Evolutionary conservation across 2,329 filamentous ascomycete species (phyloP).

Genomic region (Tolypocladium amazonense): DNA sequence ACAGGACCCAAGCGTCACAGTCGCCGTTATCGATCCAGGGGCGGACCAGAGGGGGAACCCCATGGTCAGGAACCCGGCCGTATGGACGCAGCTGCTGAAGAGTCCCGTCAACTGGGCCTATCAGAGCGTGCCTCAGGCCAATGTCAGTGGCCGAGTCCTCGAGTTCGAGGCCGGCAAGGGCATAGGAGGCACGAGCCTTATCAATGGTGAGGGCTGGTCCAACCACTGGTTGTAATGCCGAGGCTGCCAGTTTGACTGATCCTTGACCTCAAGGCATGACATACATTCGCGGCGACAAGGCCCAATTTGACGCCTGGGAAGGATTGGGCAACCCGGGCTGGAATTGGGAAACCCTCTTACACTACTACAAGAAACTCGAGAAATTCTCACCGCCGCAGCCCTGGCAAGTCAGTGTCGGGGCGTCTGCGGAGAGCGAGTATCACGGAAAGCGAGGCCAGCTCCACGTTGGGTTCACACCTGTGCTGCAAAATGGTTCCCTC

Average conservation of each 20-base stretch:
- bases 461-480: conserved; percentile 23
- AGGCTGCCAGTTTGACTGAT: not conserved
- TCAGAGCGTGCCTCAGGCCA: conserved; percentile 17
- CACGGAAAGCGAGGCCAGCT: conserved; percentile 26
- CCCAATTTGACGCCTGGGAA: conserved; percentile 33
- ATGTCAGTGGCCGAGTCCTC: conserved; percentile 19
- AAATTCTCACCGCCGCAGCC: conserved; percentile 19
- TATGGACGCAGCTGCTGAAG: conserved; percentile 13
- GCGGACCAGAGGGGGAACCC: conserved; percentile 21
- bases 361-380: conserved; percentile 35
- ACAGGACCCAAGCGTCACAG: conserved; percentile 17
- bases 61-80: conserved; percentile 17
- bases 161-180: conserved; percentile 23
- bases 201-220: conserved; percentile 21
- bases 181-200: conserved; percentile 27
- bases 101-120: conserved; percentile 25
- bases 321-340: conserved; percentile 30
- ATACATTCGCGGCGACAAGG: conserved; percentile 30
- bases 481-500: conserved; percentile 22
- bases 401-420: conserved; percentile 23
- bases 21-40: conserved; percentile 27
- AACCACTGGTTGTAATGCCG: not conserved
- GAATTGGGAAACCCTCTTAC: conserved; percentile 33
- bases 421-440: conserved; percentile 18
- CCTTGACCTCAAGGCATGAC: conserved; percentile 24